Evolutionary conservation across 352 stramenopile genomes (phyloP).

Genomic region (Phytopythium aichiense): DNA sequence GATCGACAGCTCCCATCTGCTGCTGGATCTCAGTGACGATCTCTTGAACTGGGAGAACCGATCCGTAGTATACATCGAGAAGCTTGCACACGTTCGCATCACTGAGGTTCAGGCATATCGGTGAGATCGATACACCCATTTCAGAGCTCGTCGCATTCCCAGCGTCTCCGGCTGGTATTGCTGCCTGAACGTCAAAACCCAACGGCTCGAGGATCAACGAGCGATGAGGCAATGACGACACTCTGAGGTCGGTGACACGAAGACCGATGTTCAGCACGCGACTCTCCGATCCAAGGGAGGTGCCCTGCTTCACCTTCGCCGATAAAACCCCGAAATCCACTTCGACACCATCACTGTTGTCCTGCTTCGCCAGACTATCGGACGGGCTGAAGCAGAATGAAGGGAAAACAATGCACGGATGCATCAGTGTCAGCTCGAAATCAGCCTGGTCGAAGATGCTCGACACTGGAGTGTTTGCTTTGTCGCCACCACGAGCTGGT

Average conservation of each 20-base stretch:
- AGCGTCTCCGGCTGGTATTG: constrained; percentile 7
- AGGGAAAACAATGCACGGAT: constrained; percentile 42
- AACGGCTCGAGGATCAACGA: constrained; percentile 29
- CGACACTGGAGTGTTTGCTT: not conserved
- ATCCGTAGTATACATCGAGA: constrained; percentile 30
- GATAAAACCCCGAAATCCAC: constrained; percentile 51
- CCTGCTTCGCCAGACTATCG: constrained; percentile 2
- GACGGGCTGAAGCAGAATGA: constrained; percentile 25
- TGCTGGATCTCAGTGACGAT: constrained; percentile 17
- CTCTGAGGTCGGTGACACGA: constrained; percentile 1
- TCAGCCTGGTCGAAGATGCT: constrained; percentile 26
- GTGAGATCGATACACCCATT: constrained; percentile 13
- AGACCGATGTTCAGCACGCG: not conserved
- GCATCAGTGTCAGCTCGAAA: constrained; percentile 34
- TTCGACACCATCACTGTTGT: constrained; percentile 32
- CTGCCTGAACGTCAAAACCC: constrained; percentile 28
- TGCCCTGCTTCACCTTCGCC: not conserved
- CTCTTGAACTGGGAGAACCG: constrained; percentile 28
- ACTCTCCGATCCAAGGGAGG: not conserved
- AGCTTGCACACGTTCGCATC: constrained; percentile 33
- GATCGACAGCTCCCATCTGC: constrained; percentile 13
- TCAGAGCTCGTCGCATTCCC: not conserved
- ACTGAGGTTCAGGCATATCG: constrained; percentile 42
- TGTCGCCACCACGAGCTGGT: not conserved
- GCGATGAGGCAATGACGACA: constrained; percentile 21